A percentile compares a stretch with the other conserved stretches of the same genome.
These are phyloP conservation scores for Liquidambar formosana DNA, from an alignment of 164 flowering plant species.

Conservation along the genomic window DNA sequence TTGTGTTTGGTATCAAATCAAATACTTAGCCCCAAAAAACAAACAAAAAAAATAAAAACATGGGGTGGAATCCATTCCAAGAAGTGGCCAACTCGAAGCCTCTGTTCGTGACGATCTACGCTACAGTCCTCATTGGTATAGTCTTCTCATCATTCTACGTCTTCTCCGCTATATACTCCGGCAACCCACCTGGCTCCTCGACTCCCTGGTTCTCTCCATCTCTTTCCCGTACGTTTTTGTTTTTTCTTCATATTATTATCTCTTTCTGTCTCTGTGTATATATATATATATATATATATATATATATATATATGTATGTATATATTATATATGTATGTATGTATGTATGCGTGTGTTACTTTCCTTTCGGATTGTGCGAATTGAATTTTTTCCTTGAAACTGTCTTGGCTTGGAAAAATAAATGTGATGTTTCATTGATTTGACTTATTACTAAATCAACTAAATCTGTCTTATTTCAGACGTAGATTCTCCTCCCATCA, in stretches of 20 bases:
- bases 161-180: conserved; percentile 66
- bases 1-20: no score
- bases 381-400: no score
- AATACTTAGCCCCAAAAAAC: no score
- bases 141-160: conserved; percentile 73
- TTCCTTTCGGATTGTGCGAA: neutral
- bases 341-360: neutral
- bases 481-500: conserved; percentile 25
- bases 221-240: conserved; percentile 2
- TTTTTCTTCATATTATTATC: conserved; percentile 2
- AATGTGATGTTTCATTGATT: neutral
- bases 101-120: conserved; percentile 74
- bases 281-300: neutral
- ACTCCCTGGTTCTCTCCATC: conserved; percentile 31
- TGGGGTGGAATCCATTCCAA: conserved; percentile 37
- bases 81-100: conserved; percentile 63
- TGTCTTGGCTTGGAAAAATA: no score
- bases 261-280: neutral
- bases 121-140: conserved; percentile 66
- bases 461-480: conserved; percentile 21
- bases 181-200: conserved; percentile 16
- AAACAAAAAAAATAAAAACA: no score
- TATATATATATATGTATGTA: neutral
- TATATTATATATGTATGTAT: neutral
- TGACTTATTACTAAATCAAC: no score